Conservation (phyloP, 2,329 filamentous ascomycete genomes). For the Fonsecaea pedrosoi region DNA sequence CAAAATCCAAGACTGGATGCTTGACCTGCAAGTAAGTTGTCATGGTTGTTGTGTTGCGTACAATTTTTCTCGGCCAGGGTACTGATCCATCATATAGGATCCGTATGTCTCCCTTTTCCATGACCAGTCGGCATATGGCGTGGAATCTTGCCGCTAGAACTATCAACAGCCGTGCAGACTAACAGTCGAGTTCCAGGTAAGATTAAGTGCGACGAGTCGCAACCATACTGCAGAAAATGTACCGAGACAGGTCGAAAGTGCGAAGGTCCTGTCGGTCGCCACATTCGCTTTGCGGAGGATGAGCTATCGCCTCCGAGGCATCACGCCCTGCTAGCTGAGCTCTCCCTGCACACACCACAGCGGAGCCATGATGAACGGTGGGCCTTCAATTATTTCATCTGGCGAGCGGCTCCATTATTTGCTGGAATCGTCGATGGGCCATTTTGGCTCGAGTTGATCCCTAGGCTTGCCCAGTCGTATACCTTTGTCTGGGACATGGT, state of each 20-base stretch:
- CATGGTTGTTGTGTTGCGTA: background rate
- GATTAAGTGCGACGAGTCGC: slow-evolving; percentile 43
- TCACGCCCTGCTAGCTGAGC: slow-evolving; percentile 29
- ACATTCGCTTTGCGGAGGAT: slow-evolving; percentile 26
- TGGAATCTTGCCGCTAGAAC: background rate
- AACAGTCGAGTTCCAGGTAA: slow-evolving; percentile 33
- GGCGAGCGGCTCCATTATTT: slow-evolving; percentile 43
- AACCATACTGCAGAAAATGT: slow-evolving; percentile 40
- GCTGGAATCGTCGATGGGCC: slow-evolving; percentile 46
- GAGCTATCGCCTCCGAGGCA: background rate
- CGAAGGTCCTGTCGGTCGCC: slow-evolving; percentile 35
- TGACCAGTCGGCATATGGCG: background rate
- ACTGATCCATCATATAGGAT: slow-evolving; percentile 8
- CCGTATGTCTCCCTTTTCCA: background rate
- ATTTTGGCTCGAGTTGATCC: slow-evolving; percentile 48
- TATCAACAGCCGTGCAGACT: slow-evolving; percentile 9
- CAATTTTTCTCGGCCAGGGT: background rate
- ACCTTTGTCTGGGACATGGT: slow-evolving; percentile 50
- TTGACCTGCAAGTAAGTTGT: slow-evolving; percentile 37
- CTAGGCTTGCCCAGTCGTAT: slow-evolving; percentile 46
- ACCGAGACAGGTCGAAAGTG: slow-evolving; percentile 39
- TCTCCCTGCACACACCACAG: slow-evolving; percentile 22
- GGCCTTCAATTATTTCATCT: slow-evolving; percentile 49
- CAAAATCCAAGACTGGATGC: slow-evolving; percentile 36
- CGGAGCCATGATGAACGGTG: slow-evolving; percentile 42